These are phyloP conservation scores for Zasmidium angulare DNA, from an alignment of 2,329 filamentous ascomycete species.

Conservation along the genomic window DNA sequence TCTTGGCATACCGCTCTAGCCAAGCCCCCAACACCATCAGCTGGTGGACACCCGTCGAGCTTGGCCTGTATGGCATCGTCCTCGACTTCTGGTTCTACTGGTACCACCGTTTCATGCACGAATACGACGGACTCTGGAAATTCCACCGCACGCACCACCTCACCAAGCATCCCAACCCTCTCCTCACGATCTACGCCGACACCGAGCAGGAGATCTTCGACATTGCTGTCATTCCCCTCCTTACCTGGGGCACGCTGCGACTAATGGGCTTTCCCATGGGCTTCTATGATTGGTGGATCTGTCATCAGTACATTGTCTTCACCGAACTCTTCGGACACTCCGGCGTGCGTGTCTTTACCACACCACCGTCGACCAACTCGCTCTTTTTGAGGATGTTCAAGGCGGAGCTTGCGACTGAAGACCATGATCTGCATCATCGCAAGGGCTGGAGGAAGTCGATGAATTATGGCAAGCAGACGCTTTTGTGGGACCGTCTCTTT, in stretches of 20 bases:
- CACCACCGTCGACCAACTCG: conserved; percentile 37
- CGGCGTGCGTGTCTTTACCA: conserved; percentile 40
- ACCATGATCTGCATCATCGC: conserved; percentile 44
- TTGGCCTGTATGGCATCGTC: conserved; percentile 44
- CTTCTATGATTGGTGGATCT: conserved; percentile 51
- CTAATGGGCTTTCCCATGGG: conserved; percentile 44
- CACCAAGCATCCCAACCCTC: conserved; percentile 47
- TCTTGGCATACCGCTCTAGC: conserved; percentile 18
- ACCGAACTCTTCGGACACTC: conserved; percentile 43
- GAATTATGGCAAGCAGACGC: conserved; percentile 44
- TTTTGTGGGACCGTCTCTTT: conserved; percentile 40
- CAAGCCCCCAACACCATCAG: conserved; percentile 23
- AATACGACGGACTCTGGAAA: conserved; percentile 42
- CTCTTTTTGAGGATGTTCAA: conserved; percentile 37
- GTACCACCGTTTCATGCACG: conserved; percentile 45
- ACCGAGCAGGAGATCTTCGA: conserved; percentile 46
- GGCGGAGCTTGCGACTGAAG: conserved; percentile 44
- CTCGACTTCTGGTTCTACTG: conserved; percentile 49
- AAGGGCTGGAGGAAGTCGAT: conserved; percentile 39
- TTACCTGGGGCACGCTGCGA: conserved; percentile 41
- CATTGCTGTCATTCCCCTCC: conserved; percentile 42
- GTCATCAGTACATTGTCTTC: conserved; percentile 47
- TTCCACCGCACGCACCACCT: conserved; percentile 49
- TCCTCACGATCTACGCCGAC: conserved; percentile 46
- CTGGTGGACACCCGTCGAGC: conserved; percentile 38